Percentiles rank a stretch among this genome's conserved stretches.
Conservation (phyloP, 768 basidiomycete species). For the Trametes meyenii region DNA sequence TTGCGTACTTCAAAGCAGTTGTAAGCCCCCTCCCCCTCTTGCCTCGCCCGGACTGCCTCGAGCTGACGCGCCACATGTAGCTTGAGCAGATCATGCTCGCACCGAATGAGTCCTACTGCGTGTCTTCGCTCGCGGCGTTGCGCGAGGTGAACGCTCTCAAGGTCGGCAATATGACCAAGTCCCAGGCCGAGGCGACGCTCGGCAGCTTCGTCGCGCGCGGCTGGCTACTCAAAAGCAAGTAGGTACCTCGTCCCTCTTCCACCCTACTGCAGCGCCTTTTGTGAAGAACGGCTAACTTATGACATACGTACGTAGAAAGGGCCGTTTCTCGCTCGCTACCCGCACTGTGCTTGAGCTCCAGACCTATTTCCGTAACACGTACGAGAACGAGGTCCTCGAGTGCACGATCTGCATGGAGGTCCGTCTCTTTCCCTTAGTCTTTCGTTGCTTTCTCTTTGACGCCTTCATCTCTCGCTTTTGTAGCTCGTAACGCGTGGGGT, state of each 20-base stretch:
- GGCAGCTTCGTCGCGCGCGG: slow-evolving; percentile 83
- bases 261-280: not conserved
- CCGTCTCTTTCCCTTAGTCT: slow-evolving; percentile 17
- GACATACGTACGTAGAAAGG: slow-evolving; percentile 36
- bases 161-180: slow-evolving; percentile 62
- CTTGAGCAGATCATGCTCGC: slow-evolving; percentile 88
- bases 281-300: not conserved
- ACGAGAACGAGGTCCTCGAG: slow-evolving; percentile 68
- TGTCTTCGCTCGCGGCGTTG: slow-evolving; percentile 76
- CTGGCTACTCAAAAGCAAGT: slow-evolving; percentile 79
- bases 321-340: slow-evolving; percentile 75
- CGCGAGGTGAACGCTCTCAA: slow-evolving; percentile 63
- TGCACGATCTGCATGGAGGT: slow-evolving; percentile 79
- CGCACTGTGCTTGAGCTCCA: slow-evolving; percentile 75
- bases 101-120: slow-evolving; percentile 70
- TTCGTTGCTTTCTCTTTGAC: not conserved
- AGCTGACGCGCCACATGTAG: slow-evolving; percentile 40
- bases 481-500: slow-evolving; percentile 73
- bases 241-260: slow-evolving; percentile 32
- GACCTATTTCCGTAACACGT: slow-evolving; percentile 73
- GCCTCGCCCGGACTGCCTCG: no score
- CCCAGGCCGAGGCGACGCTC: slow-evolving; percentile 72
- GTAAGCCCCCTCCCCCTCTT: slow-evolving; percentile 44
- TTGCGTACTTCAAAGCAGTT: slow-evolving; percentile 81
- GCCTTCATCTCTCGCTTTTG: not conserved